These are phyloP conservation scores for Candida sojae DNA, from an alignment of 1,139 yeast species.

Conservation along the genomic window DNA sequence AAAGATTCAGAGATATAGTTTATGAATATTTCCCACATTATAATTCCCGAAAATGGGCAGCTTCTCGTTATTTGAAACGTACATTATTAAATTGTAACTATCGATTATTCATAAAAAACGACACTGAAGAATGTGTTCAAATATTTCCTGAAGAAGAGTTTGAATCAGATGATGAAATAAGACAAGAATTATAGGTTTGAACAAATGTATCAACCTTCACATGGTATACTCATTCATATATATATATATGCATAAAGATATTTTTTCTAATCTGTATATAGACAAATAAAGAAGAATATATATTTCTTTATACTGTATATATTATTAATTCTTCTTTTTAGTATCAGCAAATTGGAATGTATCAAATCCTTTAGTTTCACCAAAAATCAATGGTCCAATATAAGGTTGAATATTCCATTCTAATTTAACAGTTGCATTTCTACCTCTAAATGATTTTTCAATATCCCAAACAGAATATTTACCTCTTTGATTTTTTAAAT, in stretches of 20 bases:
- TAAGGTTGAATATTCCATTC: conserved; percentile 95
- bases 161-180: too few species aligned
- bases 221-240: too few species aligned
- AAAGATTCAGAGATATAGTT: neutral
- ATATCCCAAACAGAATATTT: conserved; percentile 91
- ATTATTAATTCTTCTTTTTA: conserved; percentile 15
- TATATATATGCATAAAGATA: too few species aligned
- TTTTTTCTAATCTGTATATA: too few species aligned
- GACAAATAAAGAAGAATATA: neutral
- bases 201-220: too few species aligned
- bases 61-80: neutral
- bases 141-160: neutral
- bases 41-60: too few species aligned
- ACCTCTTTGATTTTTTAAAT: conserved; percentile 55
- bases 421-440: conserved; percentile 68
- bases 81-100: neutral
- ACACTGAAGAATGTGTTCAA: neutral
- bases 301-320: neutral
- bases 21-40: neutral
- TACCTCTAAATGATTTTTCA: conserved; percentile 62
- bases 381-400: conserved; percentile 78
- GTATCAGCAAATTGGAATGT: conserved; percentile 31
- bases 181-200: too few species aligned
- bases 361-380: conserved; percentile 45
- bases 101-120: neutral